Base-by-base conservation (phyloP, 768 basidiomycete species). In the Harrya chromipes region DNA sequence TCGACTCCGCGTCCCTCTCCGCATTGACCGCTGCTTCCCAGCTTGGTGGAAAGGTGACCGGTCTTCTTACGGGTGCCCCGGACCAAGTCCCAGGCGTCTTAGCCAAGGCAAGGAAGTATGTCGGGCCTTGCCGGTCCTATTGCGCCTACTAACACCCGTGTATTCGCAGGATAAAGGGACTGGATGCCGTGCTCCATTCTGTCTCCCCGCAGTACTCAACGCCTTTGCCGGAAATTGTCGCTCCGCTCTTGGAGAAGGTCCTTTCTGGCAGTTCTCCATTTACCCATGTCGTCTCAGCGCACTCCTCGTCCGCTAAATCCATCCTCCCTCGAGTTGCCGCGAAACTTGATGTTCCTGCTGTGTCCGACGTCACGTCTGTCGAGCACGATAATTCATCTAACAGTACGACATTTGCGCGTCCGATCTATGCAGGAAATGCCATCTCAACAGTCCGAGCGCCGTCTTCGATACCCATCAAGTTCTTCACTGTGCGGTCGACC, bases 341-440 rank as follows among this genome's bases (percentile, higher is more conserved):
- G 12, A 77, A 74, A 53, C 81, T 98, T n/a, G 84, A 95, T 67
- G 81, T 86, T 19, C 91, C 93, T 7, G 91, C 92, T 53, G 80
- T 97, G 52, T 93, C 93, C 29, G 94, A 98, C 69, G 81, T 98
- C 59, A 89, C 85, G 29, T 87, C 86, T 13, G 74, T 97, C 55
- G 77, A 84, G 35, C 84, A 91, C 65, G 86, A 91, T 60, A 47
- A 70, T 24, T 68, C 84, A 4, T 81, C 83, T 29, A 85, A 87
- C 56, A 79, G 76, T 59, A 92, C 91, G 34, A 90, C 84, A 1
- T 98, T 94, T 67, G 84, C 88, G 5, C 88, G 95, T 21, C 93
- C 92, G 23, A 97, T 98, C 61, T 98, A 99, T 61, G 97, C 97
- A 20, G 97, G 97, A 42, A 98, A 98, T 63, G 97, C 97, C 39